These are phyloP conservation scores for Allium cepa DNA, from an alignment of 106 monocot species.

Conservation along the genomic window DNA sequence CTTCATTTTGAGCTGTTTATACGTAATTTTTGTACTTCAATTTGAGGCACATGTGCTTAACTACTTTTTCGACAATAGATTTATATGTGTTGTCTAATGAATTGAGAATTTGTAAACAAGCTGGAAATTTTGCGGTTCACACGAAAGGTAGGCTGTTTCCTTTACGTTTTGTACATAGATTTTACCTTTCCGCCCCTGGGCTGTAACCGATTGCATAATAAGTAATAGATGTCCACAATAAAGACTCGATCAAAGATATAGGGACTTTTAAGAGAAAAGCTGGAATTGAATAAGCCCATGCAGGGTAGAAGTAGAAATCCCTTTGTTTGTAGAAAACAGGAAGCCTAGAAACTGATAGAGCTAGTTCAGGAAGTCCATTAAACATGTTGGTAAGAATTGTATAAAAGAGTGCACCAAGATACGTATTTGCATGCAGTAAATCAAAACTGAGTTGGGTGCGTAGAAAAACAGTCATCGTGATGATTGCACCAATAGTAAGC, in stretches of 20 bases:
- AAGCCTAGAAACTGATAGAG: slow-evolving; percentile 56
- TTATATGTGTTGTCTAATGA: too few species aligned
- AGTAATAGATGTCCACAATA: slow-evolving; percentile 56
- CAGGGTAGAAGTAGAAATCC: slow-evolving; percentile 80
- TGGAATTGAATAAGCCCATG: slow-evolving; percentile 82
- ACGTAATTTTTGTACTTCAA: too few species aligned
- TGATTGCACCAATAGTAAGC: slow-evolving; percentile 39
- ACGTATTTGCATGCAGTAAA: slow-evolving; percentile 50
- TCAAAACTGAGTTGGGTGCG: slow-evolving; percentile 44
- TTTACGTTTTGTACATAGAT: neutral
- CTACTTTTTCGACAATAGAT: too few species aligned
- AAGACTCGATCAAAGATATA: slow-evolving; percentile 58
- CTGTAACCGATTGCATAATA: slow-evolving; percentile 77
- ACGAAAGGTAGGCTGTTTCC: neutral
- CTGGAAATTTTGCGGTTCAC: too few species aligned
- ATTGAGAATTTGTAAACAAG: too few species aligned
- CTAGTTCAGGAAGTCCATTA: slow-evolving; percentile 64
- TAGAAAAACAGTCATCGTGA: slow-evolving; percentile 54
- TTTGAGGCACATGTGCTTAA: too few species aligned
- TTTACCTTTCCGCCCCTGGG: slow-evolving; percentile 50
- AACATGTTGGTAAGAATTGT: slow-evolving; percentile 39
- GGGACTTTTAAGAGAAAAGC: slow-evolving; percentile 56
- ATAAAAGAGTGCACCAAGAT: slow-evolving; percentile 56
- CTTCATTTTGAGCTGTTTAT: too few species aligned
- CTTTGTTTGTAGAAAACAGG: slow-evolving; percentile 82